A percentile compares a stretch with the other conserved stretches of the same genome.
These are phyloP conservation scores for Pholiota adiposa DNA, from an alignment of 1,284 basidiomycete species.

Conservation along the genomic window DNA sequence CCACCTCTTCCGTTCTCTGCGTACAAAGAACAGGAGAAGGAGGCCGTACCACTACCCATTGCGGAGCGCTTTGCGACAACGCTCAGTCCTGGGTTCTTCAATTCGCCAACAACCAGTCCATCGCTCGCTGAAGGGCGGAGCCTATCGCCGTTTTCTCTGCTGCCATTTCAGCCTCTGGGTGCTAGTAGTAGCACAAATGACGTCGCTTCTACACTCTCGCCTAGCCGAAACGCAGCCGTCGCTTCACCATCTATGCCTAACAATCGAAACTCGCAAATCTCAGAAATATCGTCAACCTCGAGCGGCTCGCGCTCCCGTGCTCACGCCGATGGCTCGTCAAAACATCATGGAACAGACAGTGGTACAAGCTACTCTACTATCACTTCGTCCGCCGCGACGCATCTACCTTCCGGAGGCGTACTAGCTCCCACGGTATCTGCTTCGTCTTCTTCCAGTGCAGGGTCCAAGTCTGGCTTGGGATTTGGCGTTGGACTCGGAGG, in stretches of 20 bases:
- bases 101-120: neutral
- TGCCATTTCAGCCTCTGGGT: conserved; percentile 13
- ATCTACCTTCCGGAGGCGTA: neutral
- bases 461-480: conserved; percentile 1
- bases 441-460: conserved; percentile 5
- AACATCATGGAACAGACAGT: conserved; percentile 13
- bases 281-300: conserved; percentile 25
- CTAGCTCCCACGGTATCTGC: neutral
- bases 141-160: conserved; percentile 4
- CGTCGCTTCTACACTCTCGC: neutral
- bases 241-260: neutral
- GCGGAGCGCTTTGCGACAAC: conserved; percentile 54
- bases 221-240: neutral
- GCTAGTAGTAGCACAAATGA: conserved; percentile 1
- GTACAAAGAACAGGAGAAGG: conserved; percentile 26
- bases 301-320: conserved; percentile 13
- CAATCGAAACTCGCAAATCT: conserved; percentile 10
- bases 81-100: conserved; percentile 18
- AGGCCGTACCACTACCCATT: conserved; percentile 48
- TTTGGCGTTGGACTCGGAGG: neutral
- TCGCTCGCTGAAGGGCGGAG: neutral
- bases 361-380: conserved; percentile 20
- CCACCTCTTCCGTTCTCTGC: conserved; percentile 41
- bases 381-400: conserved; percentile 18
- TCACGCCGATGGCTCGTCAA: conserved; percentile 14